Evolutionary conservation across 192 early-diverging fungal species (phyloP).

Genomic region (Coemansia sp.): DNA sequence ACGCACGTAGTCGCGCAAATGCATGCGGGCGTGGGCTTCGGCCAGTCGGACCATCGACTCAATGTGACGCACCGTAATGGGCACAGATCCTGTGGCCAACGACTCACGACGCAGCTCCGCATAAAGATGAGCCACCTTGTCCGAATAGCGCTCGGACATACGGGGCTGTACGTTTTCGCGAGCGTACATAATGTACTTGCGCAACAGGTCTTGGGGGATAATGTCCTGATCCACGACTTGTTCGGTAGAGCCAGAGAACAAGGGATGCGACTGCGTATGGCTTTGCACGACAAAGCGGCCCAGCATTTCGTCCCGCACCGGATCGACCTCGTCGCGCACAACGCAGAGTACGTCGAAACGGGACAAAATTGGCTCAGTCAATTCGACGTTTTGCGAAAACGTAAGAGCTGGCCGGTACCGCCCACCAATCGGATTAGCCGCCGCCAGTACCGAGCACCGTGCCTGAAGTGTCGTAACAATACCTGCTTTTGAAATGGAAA

Average conservation of each 20-base stretch:
- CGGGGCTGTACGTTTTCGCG: conserved; percentile 74
- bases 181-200: conserved; percentile 89
- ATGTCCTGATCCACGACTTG: conserved; percentile 49
- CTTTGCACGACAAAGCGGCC: conserved; percentile 92
- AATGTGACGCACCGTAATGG: conserved; percentile 86
- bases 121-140: conserved; percentile 88
- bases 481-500: conserved; percentile 75
- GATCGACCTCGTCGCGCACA: conserved; percentile 90
- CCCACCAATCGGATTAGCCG: conserved; percentile 78
- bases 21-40: conserved; percentile 93
- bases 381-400: conserved; percentile 95
- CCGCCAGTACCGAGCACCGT: conserved; percentile 76
- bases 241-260: conserved; percentile 39
- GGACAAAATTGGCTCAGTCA: conserved; percentile 98
- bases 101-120: conserved; percentile 91
- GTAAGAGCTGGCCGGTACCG: conserved; percentile 87
- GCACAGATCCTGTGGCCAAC: conserved; percentile 70
- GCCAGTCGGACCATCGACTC: conserved; percentile 85
- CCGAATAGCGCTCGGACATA: conserved; percentile 81
- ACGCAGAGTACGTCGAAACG: conserved; percentile 98
- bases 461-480: conserved; percentile 80
- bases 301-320: conserved; percentile 83
- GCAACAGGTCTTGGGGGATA: conserved; percentile 76
- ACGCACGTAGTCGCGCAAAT: conserved; percentile 86
- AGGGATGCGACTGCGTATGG: conserved; percentile 90